These are phyloP conservation scores for Colletotrichum liaoningense DNA, from an alignment of 2,329 filamentous ascomycete species.

Conservation along the genomic window DNA sequence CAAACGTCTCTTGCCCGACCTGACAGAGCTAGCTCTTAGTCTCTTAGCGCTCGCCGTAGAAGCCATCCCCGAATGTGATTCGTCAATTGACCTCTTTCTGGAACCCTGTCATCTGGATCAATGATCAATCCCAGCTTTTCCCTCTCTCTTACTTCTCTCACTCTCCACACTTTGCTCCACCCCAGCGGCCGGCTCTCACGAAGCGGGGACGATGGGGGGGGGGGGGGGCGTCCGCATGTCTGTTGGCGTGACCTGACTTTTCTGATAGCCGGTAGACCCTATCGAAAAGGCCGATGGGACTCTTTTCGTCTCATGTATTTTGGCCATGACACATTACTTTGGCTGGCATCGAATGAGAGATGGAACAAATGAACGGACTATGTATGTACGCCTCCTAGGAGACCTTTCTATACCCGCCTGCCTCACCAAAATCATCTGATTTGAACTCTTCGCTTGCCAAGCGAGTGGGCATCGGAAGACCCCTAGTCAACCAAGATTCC, in stretches of 20 bases:
- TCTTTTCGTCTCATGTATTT: background rate
- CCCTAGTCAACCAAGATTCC: slow-evolving; percentile 16
- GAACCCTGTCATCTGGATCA: slow-evolving; percentile 21
- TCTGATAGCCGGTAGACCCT: background rate
- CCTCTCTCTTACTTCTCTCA: background rate
- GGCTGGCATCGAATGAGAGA: background rate
- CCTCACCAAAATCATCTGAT: background rate
- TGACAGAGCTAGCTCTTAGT: background rate
- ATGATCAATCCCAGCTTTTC: background rate
- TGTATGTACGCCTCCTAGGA: background rate
- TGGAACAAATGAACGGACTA: background rate
- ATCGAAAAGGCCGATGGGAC: background rate
- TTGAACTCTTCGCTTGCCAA: background rate
- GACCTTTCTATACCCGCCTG: background rate
- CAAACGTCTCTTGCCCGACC: background rate
- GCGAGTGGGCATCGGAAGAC: background rate
- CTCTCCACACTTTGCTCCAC: slow-evolving; percentile 11
- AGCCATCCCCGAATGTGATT: slow-evolving; percentile 19
- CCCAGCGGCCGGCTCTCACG: background rate
- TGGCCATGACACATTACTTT: slow-evolving; percentile 5
- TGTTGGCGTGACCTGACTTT: slow-evolving; percentile 10
- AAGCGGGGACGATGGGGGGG: background rate
- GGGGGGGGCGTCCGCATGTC: background rate
- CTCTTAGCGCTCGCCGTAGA: slow-evolving; percentile 20
- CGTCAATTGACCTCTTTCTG: slow-evolving; percentile 29